Percentiles rank a stretch among this genome's conserved stretches.
Evolutionary conservation across 352 stramenopile genomes (phyloP).

Genomic region (Phytophthora ramorum): DNA sequence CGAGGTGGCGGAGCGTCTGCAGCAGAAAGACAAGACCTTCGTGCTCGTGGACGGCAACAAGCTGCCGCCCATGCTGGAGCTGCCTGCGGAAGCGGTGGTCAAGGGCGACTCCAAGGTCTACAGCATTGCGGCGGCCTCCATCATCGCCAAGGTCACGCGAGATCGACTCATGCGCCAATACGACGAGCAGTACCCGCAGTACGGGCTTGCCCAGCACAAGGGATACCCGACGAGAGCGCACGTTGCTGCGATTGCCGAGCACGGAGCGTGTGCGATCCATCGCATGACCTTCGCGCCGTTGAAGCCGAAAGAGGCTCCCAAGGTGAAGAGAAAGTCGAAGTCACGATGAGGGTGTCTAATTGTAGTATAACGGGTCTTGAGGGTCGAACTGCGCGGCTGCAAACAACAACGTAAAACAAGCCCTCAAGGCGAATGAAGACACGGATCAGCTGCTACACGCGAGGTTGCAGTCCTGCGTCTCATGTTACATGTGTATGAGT

Average conservation of each 20-base stretch:
- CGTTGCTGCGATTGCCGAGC: constrained; percentile 84
- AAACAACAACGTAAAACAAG: no score
- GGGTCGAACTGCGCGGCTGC: no score
- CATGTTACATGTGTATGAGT: no score
- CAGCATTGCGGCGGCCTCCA: constrained; percentile 97
- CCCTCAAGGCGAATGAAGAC: no score
- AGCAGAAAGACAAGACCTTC: constrained; percentile 65
- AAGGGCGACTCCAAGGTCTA: constrained; percentile 97
- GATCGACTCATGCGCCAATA: constrained; percentile 98
- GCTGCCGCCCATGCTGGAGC: constrained; percentile 88
- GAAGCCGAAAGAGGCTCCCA: constrained; percentile 70
- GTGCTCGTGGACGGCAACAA: constrained; percentile 97
- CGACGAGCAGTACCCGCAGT: constrained; percentile 93
- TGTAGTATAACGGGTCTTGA: no score
- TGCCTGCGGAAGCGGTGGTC: constrained; percentile 91
- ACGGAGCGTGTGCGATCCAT: constrained; percentile 96
- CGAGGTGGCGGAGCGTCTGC: constrained; percentile 43
- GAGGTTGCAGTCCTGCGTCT: no score
- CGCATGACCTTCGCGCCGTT: constrained; percentile 96
- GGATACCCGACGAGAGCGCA: constrained; percentile 96
- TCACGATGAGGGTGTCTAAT: constrained; percentile 6
- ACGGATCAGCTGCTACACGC: no score
- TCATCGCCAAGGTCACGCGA: constrained; percentile 98
- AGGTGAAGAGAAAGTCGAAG: constrained; percentile 25
- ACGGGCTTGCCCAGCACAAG: constrained; percentile 97